phyloP scores from a whole-genome alignment of 2,329 filamentous ascomycete species.

The Hymenotorrendiella dingleyae region DNA sequence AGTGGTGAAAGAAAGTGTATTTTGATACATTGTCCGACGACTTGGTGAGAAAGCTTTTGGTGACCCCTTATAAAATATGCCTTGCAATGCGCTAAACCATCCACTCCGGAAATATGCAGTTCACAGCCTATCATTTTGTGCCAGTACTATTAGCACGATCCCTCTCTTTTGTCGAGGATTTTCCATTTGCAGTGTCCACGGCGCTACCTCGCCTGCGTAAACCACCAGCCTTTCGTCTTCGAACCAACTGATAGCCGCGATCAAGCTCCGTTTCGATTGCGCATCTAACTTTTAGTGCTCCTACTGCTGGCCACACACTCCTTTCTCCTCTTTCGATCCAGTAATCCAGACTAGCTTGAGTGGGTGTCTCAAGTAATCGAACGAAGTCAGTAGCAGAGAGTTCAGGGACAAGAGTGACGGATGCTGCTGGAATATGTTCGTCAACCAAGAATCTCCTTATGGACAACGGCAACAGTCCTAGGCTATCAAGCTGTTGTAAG shows the following conservation, averaged over 20 bases:
- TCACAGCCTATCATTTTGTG: conserved; percentile 17
- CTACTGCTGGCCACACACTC: conserved; percentile 86
- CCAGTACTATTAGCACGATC: conserved; percentile 26
- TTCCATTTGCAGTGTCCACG: conserved; percentile 24
- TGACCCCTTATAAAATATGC: neutral
- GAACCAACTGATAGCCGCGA: conserved; percentile 72
- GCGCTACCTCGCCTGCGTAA: conserved; percentile 29
- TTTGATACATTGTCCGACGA: no score
- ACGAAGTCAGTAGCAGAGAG: conserved; percentile 68
- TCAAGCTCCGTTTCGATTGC: conserved; percentile 85
- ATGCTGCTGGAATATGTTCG: conserved; percentile 72
- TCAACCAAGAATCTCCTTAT: conserved; percentile 75
- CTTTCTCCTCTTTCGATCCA: conserved; percentile 83
- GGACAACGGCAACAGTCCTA: conserved; percentile 63
- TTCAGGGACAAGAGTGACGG: conserved; percentile 76
- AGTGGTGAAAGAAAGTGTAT: no score
- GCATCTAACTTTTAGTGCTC: conserved; percentile 74
- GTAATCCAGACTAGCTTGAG: conserved; percentile 66
- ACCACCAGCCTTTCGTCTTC: conserved; percentile 42
- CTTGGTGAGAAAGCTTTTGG: neutral
- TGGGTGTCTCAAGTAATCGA: conserved; percentile 77
- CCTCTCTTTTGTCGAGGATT: conserved; percentile 20
- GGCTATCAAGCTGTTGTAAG: conserved; percentile 70
- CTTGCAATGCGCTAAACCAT: no score
- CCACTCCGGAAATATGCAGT: neutral